A percentile compares a stretch with the other conserved stretches of the same genome.
phyloP scores from a whole-genome alignment of 192 early-diverging fungal genomes.

The Linnemannia elongata region DNA sequence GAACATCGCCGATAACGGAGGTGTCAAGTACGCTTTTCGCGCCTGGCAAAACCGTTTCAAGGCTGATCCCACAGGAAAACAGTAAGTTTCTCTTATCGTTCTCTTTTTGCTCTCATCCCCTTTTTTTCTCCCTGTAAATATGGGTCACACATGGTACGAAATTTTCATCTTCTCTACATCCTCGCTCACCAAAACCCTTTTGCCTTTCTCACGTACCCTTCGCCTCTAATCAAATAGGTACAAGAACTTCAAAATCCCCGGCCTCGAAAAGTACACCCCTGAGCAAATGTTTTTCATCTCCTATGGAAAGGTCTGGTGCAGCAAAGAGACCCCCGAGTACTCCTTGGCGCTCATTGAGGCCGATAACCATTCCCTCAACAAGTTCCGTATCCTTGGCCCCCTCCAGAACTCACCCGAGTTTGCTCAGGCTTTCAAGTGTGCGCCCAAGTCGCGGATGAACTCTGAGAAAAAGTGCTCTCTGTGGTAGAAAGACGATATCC shows the following conservation, averaged over 20 bases:
- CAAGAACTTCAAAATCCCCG: conserved; percentile 55
- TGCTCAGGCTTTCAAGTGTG: conserved; percentile 72
- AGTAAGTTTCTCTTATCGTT: conserved; percentile 5
- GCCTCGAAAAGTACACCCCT: conserved; percentile 60
- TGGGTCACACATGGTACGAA: too few species aligned
- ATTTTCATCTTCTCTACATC: too few species aligned
- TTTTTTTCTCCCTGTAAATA: too few species aligned
- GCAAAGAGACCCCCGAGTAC: conserved; percentile 30
- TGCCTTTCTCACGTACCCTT: too few species aligned
- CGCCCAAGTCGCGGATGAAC: conserved; percentile 70
- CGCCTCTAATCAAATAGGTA: background rate
- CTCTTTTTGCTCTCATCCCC: too few species aligned
- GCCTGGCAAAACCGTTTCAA: conserved; percentile 52
- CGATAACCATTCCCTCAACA: conserved; percentile 72
- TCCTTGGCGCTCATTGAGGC: conserved; percentile 42
- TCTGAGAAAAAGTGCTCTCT: conserved; percentile 65
- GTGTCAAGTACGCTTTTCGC: conserved; percentile 58
- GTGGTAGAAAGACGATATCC: conserved; percentile 4
- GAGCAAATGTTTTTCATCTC: conserved; percentile 75
- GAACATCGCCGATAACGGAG: conserved; percentile 81
- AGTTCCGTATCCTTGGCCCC: conserved; percentile 73
- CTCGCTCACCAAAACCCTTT: too few species aligned
- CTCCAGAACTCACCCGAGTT: conserved; percentile 75
- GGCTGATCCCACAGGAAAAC: conserved; percentile 12
- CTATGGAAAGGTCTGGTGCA: conserved; percentile 75